A percentile compares a stretch with the other conserved stretches of the same genome.
Conservation (phyloP, 805 yeast species). For the Hyphopichia homilentoma region DNA sequence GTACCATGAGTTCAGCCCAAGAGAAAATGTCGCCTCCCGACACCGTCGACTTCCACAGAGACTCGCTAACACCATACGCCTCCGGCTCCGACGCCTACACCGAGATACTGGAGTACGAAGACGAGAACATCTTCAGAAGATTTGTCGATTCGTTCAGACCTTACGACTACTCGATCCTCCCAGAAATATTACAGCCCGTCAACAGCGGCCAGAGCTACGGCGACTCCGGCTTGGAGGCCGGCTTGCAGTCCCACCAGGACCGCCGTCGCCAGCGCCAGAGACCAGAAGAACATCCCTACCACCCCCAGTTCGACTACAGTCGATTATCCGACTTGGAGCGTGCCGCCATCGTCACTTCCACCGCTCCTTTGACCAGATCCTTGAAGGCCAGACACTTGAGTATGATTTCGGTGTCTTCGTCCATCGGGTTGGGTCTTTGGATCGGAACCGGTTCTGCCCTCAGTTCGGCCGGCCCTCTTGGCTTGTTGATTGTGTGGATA, state of each 20-base stretch:
- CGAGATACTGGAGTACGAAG: constrained; percentile 1
- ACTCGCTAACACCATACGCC: no score
- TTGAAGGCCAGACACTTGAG: constrained; percentile 58
- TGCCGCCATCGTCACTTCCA: constrained; percentile 32
- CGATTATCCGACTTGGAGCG: constrained; percentile 26
- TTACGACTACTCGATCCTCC: constrained; percentile 20
- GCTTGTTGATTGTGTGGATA: constrained; percentile 54
- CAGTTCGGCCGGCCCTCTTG: constrained; percentile 60
- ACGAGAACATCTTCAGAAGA: constrained; percentile 4
- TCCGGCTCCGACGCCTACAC: constrained; percentile 1
- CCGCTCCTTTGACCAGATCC: constrained; percentile 26
- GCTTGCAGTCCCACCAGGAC: not conserved
- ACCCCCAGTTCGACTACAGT: constrained; percentile 25
- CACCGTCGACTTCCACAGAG: not conserved
- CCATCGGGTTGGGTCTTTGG: constrained; percentile 66
- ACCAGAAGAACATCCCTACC: constrained; percentile 12
- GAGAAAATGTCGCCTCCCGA: constrained; percentile 2
- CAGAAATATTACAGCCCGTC: constrained; percentile 6
- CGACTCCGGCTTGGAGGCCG: constrained; percentile 1
- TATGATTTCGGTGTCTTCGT: constrained; percentile 66
- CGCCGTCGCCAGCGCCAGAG: not conserved
- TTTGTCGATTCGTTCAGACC: constrained; percentile 23
- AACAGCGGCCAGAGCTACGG: not conserved
- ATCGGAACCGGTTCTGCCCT: constrained; percentile 62
- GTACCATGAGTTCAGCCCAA: constrained; percentile 1